These are phyloP conservation scores for Pythium rishiriense DNA, from an alignment of 352 stramenopile genomes.

Conservation along the genomic window DNA sequence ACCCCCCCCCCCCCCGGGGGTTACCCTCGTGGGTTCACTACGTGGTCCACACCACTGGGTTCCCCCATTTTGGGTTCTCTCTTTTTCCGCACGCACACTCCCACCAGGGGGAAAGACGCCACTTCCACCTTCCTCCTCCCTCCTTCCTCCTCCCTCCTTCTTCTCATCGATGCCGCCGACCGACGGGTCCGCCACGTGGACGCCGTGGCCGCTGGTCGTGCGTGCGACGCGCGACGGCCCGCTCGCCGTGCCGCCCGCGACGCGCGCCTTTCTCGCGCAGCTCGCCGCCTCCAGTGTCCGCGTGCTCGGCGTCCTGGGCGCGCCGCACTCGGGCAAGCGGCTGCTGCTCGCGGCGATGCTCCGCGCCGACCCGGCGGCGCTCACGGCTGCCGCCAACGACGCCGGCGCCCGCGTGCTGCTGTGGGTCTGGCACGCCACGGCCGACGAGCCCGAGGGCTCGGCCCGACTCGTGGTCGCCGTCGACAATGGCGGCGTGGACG, in stretches of 20 bases:
- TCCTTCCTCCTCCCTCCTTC: not conserved
- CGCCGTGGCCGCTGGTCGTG: conserved; percentile 38
- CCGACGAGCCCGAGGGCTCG: not conserved
- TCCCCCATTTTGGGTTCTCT: not conserved
- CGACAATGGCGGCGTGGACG: conserved; percentile 7
- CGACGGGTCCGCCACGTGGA: conserved; percentile 29
- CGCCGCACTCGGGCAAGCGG: conserved; percentile 38
- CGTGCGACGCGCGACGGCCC: not conserved
- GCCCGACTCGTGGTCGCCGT: conserved; percentile 15
- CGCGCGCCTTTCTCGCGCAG: conserved; percentile 29
- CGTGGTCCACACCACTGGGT: not conserved
- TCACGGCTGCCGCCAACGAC: conserved; percentile 3
- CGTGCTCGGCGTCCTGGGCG: conserved; percentile 48
- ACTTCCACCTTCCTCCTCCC: not conserved
- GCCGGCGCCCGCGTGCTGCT: conserved; percentile 34
- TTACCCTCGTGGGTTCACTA: not conserved
- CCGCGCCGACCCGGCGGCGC: conserved; percentile 26
- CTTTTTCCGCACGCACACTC: not conserved
- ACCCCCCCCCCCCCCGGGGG: no score
- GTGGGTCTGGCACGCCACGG: conserved; percentile 41
- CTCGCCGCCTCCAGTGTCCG: conserved; percentile 25
- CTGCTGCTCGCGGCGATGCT: conserved; percentile 54
- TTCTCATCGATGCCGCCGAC: not conserved
- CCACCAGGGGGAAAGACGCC: not conserved
- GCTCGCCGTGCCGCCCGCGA: conserved; percentile 25